Evolutionary conservation across 306 rosid species (phyloP).

Genomic region (Trifolium fragiferum): DNA sequence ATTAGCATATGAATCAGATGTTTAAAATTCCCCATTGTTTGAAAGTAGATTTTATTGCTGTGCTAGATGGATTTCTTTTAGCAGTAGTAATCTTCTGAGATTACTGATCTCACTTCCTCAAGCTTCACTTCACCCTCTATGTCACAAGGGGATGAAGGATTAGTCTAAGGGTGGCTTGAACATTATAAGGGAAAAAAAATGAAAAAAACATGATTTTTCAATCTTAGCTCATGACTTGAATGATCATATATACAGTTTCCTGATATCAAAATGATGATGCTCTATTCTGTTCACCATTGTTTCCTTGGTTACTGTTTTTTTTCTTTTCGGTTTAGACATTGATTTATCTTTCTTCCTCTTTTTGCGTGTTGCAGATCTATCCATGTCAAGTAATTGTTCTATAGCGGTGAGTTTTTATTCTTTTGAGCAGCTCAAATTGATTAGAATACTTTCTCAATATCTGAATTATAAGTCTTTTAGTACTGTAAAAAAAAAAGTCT

Average conservation of each 20-base stretch:
- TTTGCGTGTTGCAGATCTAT: constrained; percentile 52
- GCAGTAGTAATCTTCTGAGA: neutral
- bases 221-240: constrained; percentile 9
- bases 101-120: neutral
- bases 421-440: constrained; percentile 31
- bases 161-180: neutral
- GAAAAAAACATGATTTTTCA: neutral
- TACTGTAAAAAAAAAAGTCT: no score
- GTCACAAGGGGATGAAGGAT: constrained; percentile 23
- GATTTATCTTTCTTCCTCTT: constrained; percentile 22
- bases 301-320: neutral
- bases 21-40: constrained; percentile 1
- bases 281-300: constrained; percentile 4
- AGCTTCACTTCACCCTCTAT: constrained; percentile 1
- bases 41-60: constrained; percentile 29
- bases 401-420: constrained; percentile 52
- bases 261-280: neutral
- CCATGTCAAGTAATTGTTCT: constrained; percentile 59
- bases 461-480: constrained; percentile 23
- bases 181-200: constrained; percentile 10
- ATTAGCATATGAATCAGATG: constrained; percentile 13
- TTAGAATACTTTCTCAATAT: constrained; percentile 1
- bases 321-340: constrained; percentile 22
- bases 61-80: constrained; percentile 29
- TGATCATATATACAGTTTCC: constrained; percentile 5